These are phyloP conservation scores for Cutaneotrichosporon spelunceum DNA, from an alignment of 1,284 basidiomycete species.

Conservation along the genomic window DNA sequence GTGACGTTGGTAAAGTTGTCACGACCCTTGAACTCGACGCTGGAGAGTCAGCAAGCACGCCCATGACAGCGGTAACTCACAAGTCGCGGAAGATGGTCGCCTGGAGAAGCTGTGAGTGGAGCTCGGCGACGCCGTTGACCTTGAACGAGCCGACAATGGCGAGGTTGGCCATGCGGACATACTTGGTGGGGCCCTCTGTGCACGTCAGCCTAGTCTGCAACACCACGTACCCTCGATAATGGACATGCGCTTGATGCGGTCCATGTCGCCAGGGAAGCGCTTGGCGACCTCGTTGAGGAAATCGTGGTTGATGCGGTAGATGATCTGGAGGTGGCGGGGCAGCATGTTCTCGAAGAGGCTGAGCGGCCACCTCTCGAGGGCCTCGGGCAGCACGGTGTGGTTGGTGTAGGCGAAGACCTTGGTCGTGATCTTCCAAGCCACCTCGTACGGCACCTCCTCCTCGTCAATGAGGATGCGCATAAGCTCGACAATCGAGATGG, in stretches of 20 bases:
- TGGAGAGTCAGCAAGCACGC: background rate
- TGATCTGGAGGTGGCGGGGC: conserved; percentile 69
- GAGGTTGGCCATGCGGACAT: conserved; percentile 74
- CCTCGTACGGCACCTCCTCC: conserved; percentile 76
- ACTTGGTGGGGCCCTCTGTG: conserved; percentile 77
- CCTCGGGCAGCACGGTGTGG: conserved; percentile 59
- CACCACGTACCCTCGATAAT: conserved; percentile 69
- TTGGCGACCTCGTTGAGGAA: conserved; percentile 68
- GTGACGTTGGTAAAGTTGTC: conserved; percentile 50
- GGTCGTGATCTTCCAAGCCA: conserved; percentile 79
- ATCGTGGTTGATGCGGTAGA: conserved; percentile 69
- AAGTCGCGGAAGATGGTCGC: conserved; percentile 87
- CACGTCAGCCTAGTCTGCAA: background rate
- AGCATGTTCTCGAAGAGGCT: conserved; percentile 74
- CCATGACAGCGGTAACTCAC: background rate
- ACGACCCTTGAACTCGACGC: conserved; percentile 46
- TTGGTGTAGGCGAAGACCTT: conserved; percentile 93
- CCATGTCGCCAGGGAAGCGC: conserved; percentile 79
- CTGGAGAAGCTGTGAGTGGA: conserved; percentile 56
- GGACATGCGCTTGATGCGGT: conserved; percentile 75
- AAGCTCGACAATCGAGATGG: conserved; percentile 86
- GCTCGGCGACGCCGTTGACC: conserved; percentile 87
- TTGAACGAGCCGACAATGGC: conserved; percentile 65
- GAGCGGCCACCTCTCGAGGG: conserved; percentile 76
- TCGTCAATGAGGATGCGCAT: conserved; percentile 80